phyloP scores from a whole-genome alignment of 1,284 basidiomycete species.

The Inonotus obliquus region DNA sequence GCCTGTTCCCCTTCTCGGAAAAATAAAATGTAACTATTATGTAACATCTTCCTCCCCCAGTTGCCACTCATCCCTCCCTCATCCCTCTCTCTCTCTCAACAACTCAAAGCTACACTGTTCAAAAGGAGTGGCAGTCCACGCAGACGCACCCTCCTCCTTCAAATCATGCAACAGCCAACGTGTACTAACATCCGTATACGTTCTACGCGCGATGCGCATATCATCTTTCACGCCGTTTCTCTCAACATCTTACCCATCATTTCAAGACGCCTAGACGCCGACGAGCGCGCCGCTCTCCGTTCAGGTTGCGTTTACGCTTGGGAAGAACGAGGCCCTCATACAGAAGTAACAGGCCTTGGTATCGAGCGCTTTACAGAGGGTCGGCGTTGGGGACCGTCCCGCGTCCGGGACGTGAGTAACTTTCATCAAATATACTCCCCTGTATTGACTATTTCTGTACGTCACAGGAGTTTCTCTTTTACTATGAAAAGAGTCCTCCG shows the following conservation, averaged over 20 bases:
- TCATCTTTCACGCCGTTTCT: constrained; percentile 40
- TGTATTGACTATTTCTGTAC: neutral
- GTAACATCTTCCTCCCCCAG: neutral
- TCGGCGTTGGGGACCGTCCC: constrained; percentile 35
- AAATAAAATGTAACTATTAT: constrained; percentile 8
- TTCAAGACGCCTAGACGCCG: constrained; percentile 37
- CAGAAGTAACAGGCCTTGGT: constrained; percentile 35
- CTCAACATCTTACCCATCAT: constrained; percentile 37
- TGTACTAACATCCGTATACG: constrained; percentile 37
- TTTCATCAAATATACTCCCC: constrained; percentile 10
- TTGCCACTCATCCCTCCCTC: neutral
- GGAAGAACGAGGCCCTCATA: constrained; percentile 37
- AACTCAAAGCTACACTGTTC: neutral
- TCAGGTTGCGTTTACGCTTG: constrained; percentile 41
- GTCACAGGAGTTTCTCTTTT: constrained; percentile 39
- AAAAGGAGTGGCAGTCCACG: neutral
- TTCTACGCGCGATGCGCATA: constrained; percentile 37
- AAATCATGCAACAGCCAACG: constrained; percentile 35
- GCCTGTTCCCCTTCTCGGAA: neutral
- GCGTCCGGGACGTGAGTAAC: constrained; percentile 33
- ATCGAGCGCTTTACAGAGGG: constrained; percentile 42
- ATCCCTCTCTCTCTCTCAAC: neutral
- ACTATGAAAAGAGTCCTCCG: constrained; percentile 33
- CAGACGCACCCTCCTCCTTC: neutral
- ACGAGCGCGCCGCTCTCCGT: constrained; percentile 36